These are phyloP conservation scores for Phytophthora aleatoria DNA, from an alignment of 352 stramenopile species.

Conservation along the genomic window DNA sequence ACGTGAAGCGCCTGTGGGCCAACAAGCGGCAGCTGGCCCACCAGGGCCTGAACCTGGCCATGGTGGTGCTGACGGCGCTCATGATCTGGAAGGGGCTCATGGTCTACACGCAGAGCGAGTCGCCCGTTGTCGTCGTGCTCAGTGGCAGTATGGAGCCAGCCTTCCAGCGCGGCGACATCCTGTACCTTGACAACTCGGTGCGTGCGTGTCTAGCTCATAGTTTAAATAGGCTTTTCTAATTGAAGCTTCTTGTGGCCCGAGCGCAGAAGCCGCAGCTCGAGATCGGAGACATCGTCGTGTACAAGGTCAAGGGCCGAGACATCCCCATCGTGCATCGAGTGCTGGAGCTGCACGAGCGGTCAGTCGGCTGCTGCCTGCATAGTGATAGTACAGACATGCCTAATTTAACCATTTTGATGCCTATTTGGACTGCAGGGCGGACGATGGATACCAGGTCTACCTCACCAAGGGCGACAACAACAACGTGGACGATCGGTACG, in stretches of 20 bases:
- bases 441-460: slow-evolving; percentile 92
- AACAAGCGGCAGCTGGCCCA: slow-evolving; percentile 98
- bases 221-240: not conserved
- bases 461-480: slow-evolving; percentile 99
- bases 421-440: slow-evolving; percentile 40
- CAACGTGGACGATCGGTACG: slow-evolving; percentile 95
- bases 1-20: slow-evolving; percentile 98
- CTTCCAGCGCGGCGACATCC: slow-evolving; percentile 99
- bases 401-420: slow-evolving; percentile 10
- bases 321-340: slow-evolving; percentile 99
- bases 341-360: slow-evolving; percentile 95
- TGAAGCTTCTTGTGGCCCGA: not conserved
- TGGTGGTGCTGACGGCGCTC: slow-evolving; percentile 98
- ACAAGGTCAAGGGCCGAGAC: slow-evolving; percentile 98
- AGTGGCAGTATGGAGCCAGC: slow-evolving; percentile 98
- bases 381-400: not conserved
- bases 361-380: slow-evolving; percentile 11
- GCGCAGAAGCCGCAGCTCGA: slow-evolving; percentile 76
- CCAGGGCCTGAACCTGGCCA: slow-evolving; percentile 97
- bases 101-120: slow-evolving; percentile 97
- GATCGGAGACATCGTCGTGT: slow-evolving; percentile 94
- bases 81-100: slow-evolving; percentile 99
- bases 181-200: slow-evolving; percentile 97
- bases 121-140: slow-evolving; percentile 98
- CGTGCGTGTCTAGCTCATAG: not conserved